Evolutionary conservation across 768 basidiomycete genomes (phyloP), one percentile per base, ranked within the genome.

Genomic region (Cyclocybe cylindracea): DNA sequence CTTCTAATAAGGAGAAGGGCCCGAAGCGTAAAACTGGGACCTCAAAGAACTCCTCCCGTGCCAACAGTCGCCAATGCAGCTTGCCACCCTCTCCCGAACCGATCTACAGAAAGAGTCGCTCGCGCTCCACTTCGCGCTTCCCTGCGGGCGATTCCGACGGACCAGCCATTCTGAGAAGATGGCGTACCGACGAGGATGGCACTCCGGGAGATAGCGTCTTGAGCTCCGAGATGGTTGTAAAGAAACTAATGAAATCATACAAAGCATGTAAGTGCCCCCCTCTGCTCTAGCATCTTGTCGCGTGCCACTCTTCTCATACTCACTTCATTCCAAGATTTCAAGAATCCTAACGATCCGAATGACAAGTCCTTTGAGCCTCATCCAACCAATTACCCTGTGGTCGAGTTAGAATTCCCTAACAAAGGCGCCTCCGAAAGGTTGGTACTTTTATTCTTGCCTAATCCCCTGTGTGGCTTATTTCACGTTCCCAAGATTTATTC

Each of bases 361-460:
- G 88, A 92, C 68, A 78, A 53, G 57, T 76, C 78, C 0, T 93
- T 88, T 59, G 78, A 87, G 38, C 82, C 83, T 2, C 73, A 83
- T 65, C 77, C 79, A 4, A 79, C 80, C 45, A 57, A 77, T 48
- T 83, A 82, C 61, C 90, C 91, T n/a, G 70, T 77, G 2, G 80
- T 78, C 33, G 85, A 88, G 59, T 72, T 94, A 42, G 89, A 92
- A 64, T 92, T 90, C 63, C 91, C 91, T 18, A 91, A 89, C 66
- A 78, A 67, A 24, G 70, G 76, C 48, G 85, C 89, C 40, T 72
- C 73, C 48, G 91, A 93, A 75, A 78, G 77, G 91, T 91, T 47
- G 54, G 71, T 66, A 19, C 32, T 8, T 11, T 45, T 44, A 46
- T 18, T 36, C 40, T 18, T 40, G 41, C 35, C 34, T 24, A 50